Base-by-base conservation (phyloP, 1,284 basidiomycete genomes). In the Mycena citricolor region DNA sequence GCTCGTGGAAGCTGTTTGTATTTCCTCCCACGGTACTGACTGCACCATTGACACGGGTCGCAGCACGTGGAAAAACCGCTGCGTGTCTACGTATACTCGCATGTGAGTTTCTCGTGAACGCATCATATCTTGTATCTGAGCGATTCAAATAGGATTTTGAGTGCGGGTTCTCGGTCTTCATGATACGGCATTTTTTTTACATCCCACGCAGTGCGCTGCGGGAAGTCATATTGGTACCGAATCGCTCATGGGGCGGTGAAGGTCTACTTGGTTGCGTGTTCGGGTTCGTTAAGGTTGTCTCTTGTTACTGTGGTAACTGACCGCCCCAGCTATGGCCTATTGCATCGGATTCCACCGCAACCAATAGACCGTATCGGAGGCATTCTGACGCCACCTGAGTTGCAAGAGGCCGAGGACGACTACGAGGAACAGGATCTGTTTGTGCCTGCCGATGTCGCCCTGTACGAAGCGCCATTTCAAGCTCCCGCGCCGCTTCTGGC, bases 201-300 rank as follows among this genome's bases (percentile, higher is more conserved):
- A 31, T 36, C 20, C 30, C 42, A 26, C 37, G 24, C 59, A 94
- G 91, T 65, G 90, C 91, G 39, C 77, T 94, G 37, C 77, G 92
- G 54, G 92, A 95, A 62, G 92, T 94, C 8, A 90, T 95, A 17
- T 67, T 95, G 22, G 90, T 97, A 32, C 94, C 94, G 8, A 97
- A 97, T 62, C 77, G 91, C 44, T 89, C 94, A 56, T 97, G 94
- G 94, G 94, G 93, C 34, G 94, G 94, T 8, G 92, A 94, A 60
- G 94, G 94, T 0, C 73, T 97, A 22, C 71, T 97, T 14, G 94
- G 94, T 36, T 97, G 94, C 57, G 88, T 95, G 22, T 94, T 97
- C 48, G 94, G 91, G 88, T 91, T 59, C 53, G 86, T 68, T 38
- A 49, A 43, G 19, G 19, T 44, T 42, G 20, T 39, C 33, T 32